These are phyloP conservation scores for Apiotrichum akiyoshidainum DNA, from an alignment of 1,284 basidiomycete species.

Conservation along the genomic window DNA sequence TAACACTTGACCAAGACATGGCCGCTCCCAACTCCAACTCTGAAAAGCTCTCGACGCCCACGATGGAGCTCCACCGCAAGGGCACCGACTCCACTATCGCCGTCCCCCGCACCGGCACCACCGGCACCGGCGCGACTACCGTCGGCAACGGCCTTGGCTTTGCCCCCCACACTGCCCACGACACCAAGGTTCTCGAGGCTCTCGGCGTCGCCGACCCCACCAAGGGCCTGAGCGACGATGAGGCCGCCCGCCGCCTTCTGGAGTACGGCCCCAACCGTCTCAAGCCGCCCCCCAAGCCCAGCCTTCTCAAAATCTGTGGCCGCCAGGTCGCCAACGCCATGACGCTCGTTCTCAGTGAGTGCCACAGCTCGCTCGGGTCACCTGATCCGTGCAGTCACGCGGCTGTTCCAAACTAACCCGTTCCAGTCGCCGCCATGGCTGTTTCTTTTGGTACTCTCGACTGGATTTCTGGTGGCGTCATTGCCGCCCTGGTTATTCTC, in stretches of 20 bases:
- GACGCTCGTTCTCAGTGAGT: conserved; percentile 48
- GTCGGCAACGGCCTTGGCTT: conserved; percentile 27
- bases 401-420: too few relatives aligned
- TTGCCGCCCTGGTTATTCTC: conserved; percentile 61
- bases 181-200: conserved; percentile 40
- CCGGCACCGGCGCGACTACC: not conserved
- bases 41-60: not conserved
- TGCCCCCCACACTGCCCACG: conserved; percentile 39
- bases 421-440: conserved; percentile 59
- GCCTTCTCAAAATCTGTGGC: conserved; percentile 32
- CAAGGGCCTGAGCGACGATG: conserved; percentile 38
- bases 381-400: too few relatives aligned
- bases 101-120: not conserved
- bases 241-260: conserved; percentile 33
- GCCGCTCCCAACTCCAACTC: not conserved
- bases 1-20: not conserved
- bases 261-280: conserved; percentile 51
- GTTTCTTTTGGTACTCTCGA: conserved; percentile 64
- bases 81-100: not conserved
- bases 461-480: conserved; percentile 65
- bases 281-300: conserved; percentile 46
- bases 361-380: not conserved
- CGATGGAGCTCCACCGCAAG: not conserved
- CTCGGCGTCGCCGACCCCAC: conserved; percentile 33
- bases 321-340: conserved; percentile 51